Percentiles rank a stretch among this genome's conserved stretches.
phyloP scores from a whole-genome alignment of 371 early-diverging fungal species.

The Mortierella sp. region DNA sequence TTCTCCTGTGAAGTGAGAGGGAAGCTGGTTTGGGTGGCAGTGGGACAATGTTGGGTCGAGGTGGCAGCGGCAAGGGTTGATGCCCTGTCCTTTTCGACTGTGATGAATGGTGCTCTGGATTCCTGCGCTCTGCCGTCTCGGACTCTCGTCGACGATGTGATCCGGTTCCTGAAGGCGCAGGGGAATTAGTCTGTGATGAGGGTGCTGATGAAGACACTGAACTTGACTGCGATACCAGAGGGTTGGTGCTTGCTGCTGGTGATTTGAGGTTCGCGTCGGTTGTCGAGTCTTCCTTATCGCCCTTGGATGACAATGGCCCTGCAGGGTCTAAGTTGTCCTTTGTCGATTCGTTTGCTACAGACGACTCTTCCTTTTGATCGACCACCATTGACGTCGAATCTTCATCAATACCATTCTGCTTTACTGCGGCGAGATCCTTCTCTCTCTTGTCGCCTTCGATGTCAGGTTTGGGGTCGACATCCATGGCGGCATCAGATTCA shows the following conservation, averaged over 20 bases:
- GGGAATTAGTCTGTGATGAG: slow-evolving; percentile 9
- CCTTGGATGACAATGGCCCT: background rate
- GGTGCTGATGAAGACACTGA: slow-evolving; percentile 22
- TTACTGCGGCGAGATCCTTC: background rate
- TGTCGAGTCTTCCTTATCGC: slow-evolving; percentile 1
- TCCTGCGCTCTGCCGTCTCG: slow-evolving; percentile 19
- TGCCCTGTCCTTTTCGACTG: slow-evolving; percentile 31
- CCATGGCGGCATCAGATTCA: slow-evolving; percentile 21
- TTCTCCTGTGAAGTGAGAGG: slow-evolving; percentile 12
- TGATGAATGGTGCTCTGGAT: slow-evolving; percentile 16
- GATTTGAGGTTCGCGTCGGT: slow-evolving; percentile 12
- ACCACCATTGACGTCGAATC: background rate
- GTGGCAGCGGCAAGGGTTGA: slow-evolving; percentile 39
- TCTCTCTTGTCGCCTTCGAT: background rate
- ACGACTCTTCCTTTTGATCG: background rate
- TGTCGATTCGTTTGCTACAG: background rate
- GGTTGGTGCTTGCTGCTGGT: background rate
- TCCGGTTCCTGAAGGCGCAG: slow-evolving; percentile 10
- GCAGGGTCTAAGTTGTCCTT: background rate
- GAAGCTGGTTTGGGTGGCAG: slow-evolving; percentile 48
- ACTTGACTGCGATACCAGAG: slow-evolving; percentile 8
- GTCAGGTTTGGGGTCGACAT: slow-evolving; percentile 10
- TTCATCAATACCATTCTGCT: background rate
- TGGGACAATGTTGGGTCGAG: slow-evolving; percentile 44
- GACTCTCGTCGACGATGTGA: slow-evolving; percentile 27